phyloP scores from a whole-genome alignment of 768 basidiomycete species.

The Daedaleopsis nitida region DNA sequence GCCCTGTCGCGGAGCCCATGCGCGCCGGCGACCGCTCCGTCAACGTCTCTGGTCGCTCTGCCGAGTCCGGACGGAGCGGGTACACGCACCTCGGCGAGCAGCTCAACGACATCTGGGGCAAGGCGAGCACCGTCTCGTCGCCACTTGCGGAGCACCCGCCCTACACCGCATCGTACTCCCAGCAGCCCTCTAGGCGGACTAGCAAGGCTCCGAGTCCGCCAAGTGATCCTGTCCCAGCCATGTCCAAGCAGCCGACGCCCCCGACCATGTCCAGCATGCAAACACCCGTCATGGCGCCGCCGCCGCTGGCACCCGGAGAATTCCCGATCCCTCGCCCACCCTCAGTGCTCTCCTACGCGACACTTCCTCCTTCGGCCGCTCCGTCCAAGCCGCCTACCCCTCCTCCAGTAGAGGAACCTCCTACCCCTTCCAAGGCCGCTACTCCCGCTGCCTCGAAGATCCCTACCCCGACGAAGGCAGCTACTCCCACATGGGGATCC shows the following conservation, averaged over 20 bases:
- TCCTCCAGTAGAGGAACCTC: background rate
- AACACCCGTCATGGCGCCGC: conserved; percentile 11
- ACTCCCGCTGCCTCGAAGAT: background rate
- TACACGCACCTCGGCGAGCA: conserved; percentile 41
- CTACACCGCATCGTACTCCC: conserved; percentile 12
- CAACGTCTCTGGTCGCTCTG: conserved; percentile 32
- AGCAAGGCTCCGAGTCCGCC: conserved; percentile 3
- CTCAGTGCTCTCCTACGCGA: conserved; percentile 12
- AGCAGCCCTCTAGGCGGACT: conserved; percentile 4
- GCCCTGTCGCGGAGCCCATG: conserved; percentile 27
- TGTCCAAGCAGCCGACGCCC: conserved; percentile 2
- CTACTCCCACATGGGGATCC: background rate
- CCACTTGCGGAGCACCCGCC: conserved; percentile 20
- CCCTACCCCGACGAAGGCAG: background rate
- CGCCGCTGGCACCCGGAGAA: conserved; percentile 6
- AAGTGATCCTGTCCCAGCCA: background rate
- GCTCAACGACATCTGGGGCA: conserved; percentile 53
- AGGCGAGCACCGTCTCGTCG: conserved; percentile 7
- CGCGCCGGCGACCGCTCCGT: conserved; percentile 37
- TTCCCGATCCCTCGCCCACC: conserved; percentile 1
- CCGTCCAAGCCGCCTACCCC: conserved; percentile 5
- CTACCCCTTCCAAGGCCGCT: background rate
- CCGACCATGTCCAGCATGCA: conserved; percentile 10
- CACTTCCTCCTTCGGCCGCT: background rate
- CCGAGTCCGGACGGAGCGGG: conserved; percentile 37